These are phyloP conservation scores for Rheum nobile DNA, from an alignment of 148 eudicot genomes.

Conservation along the genomic window DNA sequence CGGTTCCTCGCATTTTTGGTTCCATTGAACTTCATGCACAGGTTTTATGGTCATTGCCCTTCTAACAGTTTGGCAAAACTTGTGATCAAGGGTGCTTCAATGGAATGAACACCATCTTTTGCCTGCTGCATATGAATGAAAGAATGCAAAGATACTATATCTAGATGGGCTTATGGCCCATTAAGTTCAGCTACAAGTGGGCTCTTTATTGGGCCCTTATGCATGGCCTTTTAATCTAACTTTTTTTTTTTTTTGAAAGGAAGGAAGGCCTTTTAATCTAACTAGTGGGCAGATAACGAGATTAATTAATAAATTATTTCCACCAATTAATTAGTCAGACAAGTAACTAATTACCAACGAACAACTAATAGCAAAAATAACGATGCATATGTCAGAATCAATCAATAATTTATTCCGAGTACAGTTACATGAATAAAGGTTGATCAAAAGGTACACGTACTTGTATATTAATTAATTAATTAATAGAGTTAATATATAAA, in stretches of 20 bases:
- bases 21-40: neutral
- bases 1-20: neutral
- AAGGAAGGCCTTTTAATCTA: too few relatives aligned
- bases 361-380: too few relatives aligned
- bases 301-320: too few relatives aligned
- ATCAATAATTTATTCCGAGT: too few relatives aligned
- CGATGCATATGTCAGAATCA: too few relatives aligned
- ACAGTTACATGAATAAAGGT: neutral
- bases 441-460: neutral
- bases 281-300: too few relatives aligned
- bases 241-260: too few relatives aligned
- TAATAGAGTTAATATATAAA: neutral
- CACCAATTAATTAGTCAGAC: too few relatives aligned
- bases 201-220: neutral
- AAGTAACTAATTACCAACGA: too few relatives aligned
- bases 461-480: neutral
- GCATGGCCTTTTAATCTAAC: too few relatives aligned
- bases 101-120: neutral
- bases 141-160: neutral
- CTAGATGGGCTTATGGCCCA: too few relatives aligned
- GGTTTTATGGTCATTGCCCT: neutral
- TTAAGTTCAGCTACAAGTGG: neutral
- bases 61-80: neutral
- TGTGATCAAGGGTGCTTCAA: neutral
- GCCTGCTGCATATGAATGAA: neutral